Base-by-base conservation (phyloP, 1,139 yeast genomes). In the Saccharomyces hybrid region DNA sequence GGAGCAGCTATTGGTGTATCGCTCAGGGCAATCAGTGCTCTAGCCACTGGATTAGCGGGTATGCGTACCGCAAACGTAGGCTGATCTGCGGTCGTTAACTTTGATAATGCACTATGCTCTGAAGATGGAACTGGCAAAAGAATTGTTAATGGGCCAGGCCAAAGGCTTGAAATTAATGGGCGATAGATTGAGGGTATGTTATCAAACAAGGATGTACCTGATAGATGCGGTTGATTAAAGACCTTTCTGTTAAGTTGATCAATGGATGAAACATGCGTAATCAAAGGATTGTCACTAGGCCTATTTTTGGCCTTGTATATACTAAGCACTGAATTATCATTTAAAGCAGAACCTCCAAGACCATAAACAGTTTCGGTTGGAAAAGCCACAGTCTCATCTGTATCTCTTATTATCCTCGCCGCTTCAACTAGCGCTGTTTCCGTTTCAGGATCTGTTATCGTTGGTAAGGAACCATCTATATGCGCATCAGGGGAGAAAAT, bases 321-420 rank as follows among this genome's bases (percentile, higher is more conserved):
- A 51, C 84, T 80, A 55, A 71, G 69, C 1, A 91, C 96, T 0
- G 96, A 80, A 5, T 80, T 82, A 54, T 89, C 90, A 54, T 76
- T 78, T 55, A 88, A 74, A 0, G 96, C 88, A 3, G 93, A 85
- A 0, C 95, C 99, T 0, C 96, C 99, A 2, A 93, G 76, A 0
- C 99, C 99, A 68, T 93, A 93, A 0, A 93, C 99, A 0, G 99
- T 93, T 67, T 93, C 99, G 0, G 99, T 89, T 2, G 99, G 99
- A 65, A 93, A 91, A 0, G 95, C 98, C 14, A 93, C 90, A 0
- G 84, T 89, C 31, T 81, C 73, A 34, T 75, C 69, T 0, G 88
- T 75, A 2, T 70, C 68, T 16, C 73, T 70, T 9, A 88, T 70
- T 31, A 83, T 75, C 2, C 71, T 59, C 0, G 91, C 86, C 3